Percentiles rank a stretch among this genome's conserved stretches.
phyloP scores from a whole-genome alignment of 306 rosid genomes.

The Rosa rugosa region DNA sequence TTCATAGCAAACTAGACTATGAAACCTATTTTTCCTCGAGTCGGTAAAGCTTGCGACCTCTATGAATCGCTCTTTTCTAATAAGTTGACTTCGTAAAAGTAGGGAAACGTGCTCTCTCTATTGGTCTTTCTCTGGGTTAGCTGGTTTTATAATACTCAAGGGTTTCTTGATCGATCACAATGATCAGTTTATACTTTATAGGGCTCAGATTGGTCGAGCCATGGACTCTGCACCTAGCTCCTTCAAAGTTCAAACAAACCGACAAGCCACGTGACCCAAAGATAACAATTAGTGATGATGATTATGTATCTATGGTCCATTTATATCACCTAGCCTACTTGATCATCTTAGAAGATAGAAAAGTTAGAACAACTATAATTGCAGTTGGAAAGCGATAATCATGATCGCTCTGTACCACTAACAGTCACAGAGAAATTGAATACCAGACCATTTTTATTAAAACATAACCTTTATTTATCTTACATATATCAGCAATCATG shows the following conservation, averaged over 20 bases:
- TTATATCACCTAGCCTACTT: conserved; percentile 33
- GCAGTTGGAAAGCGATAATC: conserved; percentile 22
- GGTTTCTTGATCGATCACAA: neutral
- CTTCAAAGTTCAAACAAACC: conserved; percentile 40
- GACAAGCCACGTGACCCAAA: conserved; percentile 70
- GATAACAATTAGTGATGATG: conserved; percentile 1
- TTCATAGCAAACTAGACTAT: neutral
- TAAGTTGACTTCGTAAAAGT: neutral
- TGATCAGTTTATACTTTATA: neutral
- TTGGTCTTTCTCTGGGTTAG: neutral
- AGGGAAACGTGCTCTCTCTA: neutral
- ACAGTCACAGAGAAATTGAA: conserved; percentile 13
- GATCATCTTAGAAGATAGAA: conserved; percentile 32
- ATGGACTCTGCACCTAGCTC: conserved; percentile 36
- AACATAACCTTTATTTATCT: conserved; percentile 30
- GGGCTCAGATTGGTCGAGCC: conserved; percentile 11
- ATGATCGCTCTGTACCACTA: conserved; percentile 19
- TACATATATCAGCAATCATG: neutral
- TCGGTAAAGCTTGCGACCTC: neutral
- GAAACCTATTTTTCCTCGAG: neutral
- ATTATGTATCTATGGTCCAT: conserved; percentile 16
- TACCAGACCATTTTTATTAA: conserved; percentile 62
- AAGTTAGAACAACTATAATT: conserved; percentile 38
- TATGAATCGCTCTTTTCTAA: neutral
- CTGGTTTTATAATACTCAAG: neutral